Base-by-base conservation (phyloP, 306 rosid species). In the Vigna trinervia region DNA sequence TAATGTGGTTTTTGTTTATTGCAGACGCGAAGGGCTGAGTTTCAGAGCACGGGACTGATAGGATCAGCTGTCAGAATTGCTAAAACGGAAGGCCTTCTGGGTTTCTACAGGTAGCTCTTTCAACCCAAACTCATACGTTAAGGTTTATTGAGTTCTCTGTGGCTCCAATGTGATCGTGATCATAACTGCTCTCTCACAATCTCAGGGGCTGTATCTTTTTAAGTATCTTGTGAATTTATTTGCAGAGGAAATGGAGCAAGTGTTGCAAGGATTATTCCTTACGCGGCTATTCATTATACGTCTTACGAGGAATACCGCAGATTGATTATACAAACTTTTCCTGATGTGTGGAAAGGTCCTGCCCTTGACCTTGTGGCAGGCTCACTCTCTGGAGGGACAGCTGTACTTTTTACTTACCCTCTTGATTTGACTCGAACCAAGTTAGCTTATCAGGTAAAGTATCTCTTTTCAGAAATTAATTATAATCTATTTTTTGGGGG, bases 201-300 rank as follows among this genome's bases (percentile, higher is more conserved):
- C 59, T 6, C 52, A 15, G 38, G 77, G 72, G 70, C 34, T 32
- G 8, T 11, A 46, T 54, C 48, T 28, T 58, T 36, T 74, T 68
- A 30, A n/a, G 38, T 57, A 41, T 5, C 69, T 23, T 36, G 15
- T 60, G 75, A 50, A 26, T 71, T 76, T 71, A 15, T 85, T 78
- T 75, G 10, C 89, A 95, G 97, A 82, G 99, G 99, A 68, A 92
- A 95, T 70, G 99, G 99, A 78, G 99, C 97, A 69, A 90, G 99
- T 86, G 88, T 95, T 56, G 97, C 99, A 13, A 92, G 99, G 86
- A 92, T 95, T 83, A 90, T 95, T 78, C 99, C 97, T 28, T 92
- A 95, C 80, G 97, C 97, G 4, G 97, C 97, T 15, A 85, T 95
- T 82, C 99, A 95, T 77, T 95, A 79, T 20, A 95, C 92, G 99